Evolutionary conservation across 2,329 filamentous ascomycete species (phyloP).

Genomic region (Neofusicoccum laricinum): DNA sequence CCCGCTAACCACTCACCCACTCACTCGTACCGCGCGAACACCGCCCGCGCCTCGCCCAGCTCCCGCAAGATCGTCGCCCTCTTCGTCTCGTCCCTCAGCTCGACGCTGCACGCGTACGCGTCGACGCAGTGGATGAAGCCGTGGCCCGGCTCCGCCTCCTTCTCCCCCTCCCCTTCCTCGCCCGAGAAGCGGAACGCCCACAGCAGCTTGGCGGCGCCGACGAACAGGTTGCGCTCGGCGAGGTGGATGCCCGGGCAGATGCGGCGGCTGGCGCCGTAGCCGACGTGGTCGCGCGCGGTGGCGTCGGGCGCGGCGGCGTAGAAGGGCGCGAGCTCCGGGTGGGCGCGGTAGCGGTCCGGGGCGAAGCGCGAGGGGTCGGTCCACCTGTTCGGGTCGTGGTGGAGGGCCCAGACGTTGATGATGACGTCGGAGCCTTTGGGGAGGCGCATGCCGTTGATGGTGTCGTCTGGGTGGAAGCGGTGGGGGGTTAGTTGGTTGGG

Average conservation of each 20-base stretch:
- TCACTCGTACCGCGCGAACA: background rate
- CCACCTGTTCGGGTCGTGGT: conserved; percentile 23
- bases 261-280: conserved; percentile 28
- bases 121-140: background rate
- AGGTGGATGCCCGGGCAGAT: conserved; percentile 15
- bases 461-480: conserved; percentile 17
- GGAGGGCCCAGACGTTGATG: conserved; percentile 28
- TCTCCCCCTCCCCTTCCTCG: background rate
- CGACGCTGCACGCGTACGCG: background rate
- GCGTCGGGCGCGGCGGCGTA: conserved; percentile 23
- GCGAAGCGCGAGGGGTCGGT: conserved; percentile 10
- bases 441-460: background rate
- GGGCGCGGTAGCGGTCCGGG: conserved; percentile 16
- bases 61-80: background rate
- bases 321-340: conserved; percentile 13
- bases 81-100: background rate
- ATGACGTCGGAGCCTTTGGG: background rate
- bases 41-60: background rate
- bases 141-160: background rate
- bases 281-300: conserved; percentile 31
- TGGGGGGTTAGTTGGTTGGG: conserved; percentile 19
- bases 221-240: conserved; percentile 12
- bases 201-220: conserved; percentile 10
- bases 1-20: too few relatives aligned
- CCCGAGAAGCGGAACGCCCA: conserved; percentile 13